phyloP scores from a whole-genome alignment of 164 flowering plant species.

The Litsea cubeba region DNA sequence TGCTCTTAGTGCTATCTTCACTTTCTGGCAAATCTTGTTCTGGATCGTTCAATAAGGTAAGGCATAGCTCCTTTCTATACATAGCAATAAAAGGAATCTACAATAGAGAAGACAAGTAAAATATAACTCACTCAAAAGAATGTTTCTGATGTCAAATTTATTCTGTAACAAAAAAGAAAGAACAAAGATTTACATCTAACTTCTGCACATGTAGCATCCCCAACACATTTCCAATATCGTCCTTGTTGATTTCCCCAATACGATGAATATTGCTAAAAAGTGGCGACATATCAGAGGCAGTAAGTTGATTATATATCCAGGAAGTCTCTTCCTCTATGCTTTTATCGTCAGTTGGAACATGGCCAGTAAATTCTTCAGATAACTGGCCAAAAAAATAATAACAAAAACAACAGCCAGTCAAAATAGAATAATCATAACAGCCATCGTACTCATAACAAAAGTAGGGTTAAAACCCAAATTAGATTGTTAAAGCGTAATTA shows the following conservation, averaged over 20 bases:
- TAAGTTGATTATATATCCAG: slow-evolving; percentile 70
- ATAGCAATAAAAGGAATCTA: slow-evolving; percentile 90
- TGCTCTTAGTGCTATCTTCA: slow-evolving; percentile 19
- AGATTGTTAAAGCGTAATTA: background rate
- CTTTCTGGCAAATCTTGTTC: slow-evolving; percentile 32
- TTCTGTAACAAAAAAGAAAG: background rate
- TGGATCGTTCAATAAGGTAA: slow-evolving; percentile 56
- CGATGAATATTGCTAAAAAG: slow-evolving; percentile 28
- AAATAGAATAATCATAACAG: background rate
- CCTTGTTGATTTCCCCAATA: slow-evolving; percentile 28
- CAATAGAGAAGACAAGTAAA: slow-evolving; percentile 1
- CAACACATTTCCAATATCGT: slow-evolving; percentile 60
- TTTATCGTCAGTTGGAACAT: slow-evolving; percentile 51
- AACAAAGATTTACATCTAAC: slow-evolving; percentile 56
- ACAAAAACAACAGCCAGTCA: background rate
- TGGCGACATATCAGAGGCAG: slow-evolving; percentile 8
- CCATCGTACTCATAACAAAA: too few species aligned
- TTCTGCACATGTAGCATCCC: slow-evolving; percentile 74
- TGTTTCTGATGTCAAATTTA: background rate
- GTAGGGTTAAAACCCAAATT: too few species aligned
- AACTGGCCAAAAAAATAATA: slow-evolving; percentile 33
- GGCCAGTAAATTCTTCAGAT: slow-evolving; percentile 75
- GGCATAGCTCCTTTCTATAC: slow-evolving; percentile 84
- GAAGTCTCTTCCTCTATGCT: slow-evolving; percentile 52
- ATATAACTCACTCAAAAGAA: background rate